Conservation (phyloP, 2,329 filamentous ascomycete species). For the Septoria petroselini region DNA sequence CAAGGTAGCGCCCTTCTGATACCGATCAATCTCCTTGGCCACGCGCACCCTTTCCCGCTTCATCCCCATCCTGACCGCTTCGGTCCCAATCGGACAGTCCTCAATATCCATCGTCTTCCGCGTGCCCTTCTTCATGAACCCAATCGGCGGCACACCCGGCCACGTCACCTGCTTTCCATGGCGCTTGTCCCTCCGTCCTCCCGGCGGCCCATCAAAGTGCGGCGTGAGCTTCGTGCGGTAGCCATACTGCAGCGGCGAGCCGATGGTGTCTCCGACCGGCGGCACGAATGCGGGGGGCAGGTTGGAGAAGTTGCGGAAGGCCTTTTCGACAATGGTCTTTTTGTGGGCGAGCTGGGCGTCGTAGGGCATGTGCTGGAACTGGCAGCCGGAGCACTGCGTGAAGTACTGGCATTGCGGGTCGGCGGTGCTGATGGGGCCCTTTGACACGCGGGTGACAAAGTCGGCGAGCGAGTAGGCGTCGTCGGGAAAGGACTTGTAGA, state of each 20-base stretch:
- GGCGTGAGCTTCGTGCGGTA: conserved; percentile 97
- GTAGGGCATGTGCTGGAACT: conserved; percentile 97
- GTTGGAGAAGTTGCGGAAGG: conserved; percentile 86
- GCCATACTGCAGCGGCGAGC: conserved; percentile 83
- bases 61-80: conserved; percentile 76
- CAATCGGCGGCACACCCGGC: conserved; percentile 70
- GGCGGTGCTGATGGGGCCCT: conserved; percentile 74
- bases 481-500: conserved; percentile 66
- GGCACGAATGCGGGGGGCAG: conserved; percentile 74
- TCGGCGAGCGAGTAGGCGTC: conserved; percentile 74
- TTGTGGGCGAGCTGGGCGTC: conserved; percentile 81
- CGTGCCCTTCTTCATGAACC: conserved; percentile 85
- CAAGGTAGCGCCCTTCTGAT: conserved; percentile 79
- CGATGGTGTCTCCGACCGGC: conserved; percentile 75
- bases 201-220: conserved; percentile 79
- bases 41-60: conserved; percentile 75
- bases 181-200: conserved; percentile 47
- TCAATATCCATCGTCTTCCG: conserved; percentile 86
- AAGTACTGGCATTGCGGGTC: conserved; percentile 82
- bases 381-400: conserved; percentile 80
- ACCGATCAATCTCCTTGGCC: conserved; percentile 64
- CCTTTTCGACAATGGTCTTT: conserved; percentile 80
- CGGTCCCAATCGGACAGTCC: conserved; percentile 92
- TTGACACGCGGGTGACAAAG: conserved; percentile 71
- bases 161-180: conserved; percentile 57